Conservation (phyloP, 2,329 filamentous ascomycete genomes). For the Epichloe aotearoae region DNA sequence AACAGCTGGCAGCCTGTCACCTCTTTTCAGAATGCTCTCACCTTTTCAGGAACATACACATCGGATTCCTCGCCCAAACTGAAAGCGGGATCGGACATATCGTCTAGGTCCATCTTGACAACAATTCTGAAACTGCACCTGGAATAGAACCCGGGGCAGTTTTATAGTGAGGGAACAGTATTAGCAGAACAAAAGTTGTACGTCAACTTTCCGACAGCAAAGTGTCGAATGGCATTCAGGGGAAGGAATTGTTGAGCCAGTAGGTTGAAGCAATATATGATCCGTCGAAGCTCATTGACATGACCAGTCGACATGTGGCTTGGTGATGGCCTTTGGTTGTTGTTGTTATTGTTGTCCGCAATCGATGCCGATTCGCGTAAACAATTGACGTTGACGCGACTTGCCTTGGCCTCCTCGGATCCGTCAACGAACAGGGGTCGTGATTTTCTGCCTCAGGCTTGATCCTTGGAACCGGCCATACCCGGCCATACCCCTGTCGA, state of each 20-base stretch:
- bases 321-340: constrained; percentile 13
- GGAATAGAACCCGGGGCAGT: not conserved
- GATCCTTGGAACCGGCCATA: no score
- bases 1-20: not conserved
- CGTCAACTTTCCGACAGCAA: constrained; percentile 1
- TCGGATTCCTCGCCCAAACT: constrained; percentile 29
- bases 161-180: not conserved
- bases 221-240: not conserved
- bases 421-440: not conserved
- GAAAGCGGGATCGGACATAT: constrained; percentile 39
- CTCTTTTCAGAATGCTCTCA: constrained; percentile 13
- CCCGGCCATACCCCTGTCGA: not conserved
- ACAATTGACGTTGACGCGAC: constrained; percentile 11
- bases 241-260: constrained; percentile 6
- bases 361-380: constrained; percentile 10
- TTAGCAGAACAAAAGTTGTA: not conserved
- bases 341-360: constrained; percentile 8
- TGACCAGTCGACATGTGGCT: constrained; percentile 4
- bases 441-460: constrained; percentile 5
- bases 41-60: constrained; percentile 25
- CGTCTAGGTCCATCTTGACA: constrained; percentile 40
- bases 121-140: not conserved
- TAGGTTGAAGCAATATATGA: constrained; percentile 6
- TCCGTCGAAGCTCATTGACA: constrained; percentile 11
- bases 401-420: not conserved